Percentiles rank a stretch among this genome's conserved stretches.
Conservation (phyloP, 768 basidiomycete species). For the Boletus tylopilopsis region DNA sequence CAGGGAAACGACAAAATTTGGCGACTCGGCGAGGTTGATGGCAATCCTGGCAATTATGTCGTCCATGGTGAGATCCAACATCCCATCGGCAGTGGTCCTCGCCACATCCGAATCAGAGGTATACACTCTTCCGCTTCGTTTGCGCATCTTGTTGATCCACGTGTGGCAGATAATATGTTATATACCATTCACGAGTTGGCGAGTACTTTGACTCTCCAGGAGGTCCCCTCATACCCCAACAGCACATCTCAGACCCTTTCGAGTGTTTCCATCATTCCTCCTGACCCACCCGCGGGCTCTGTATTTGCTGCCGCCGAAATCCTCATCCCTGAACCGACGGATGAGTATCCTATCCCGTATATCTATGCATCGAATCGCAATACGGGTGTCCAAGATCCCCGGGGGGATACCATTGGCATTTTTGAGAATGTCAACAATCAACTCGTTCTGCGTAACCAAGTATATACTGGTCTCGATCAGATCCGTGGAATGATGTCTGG, state of each 20-base stretch:
- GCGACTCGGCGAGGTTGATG: slow-evolving; percentile 46
- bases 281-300: slow-evolving; percentile 36
- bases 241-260: slow-evolving; percentile 50
- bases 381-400: slow-evolving; percentile 44
- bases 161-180: slow-evolving; percentile 41
- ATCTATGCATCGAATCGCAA: slow-evolving; percentile 72
- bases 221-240: slow-evolving; percentile 43
- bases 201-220: slow-evolving; percentile 56
- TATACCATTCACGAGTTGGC: slow-evolving; percentile 55
- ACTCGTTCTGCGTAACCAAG: slow-evolving; percentile 46
- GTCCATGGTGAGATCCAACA: slow-evolving; percentile 62
- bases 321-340: slow-evolving; percentile 49
- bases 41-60: slow-evolving; percentile 40
- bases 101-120: slow-evolving; percentile 43
- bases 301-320: slow-evolving; percentile 57
- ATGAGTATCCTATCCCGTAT: slow-evolving; percentile 46
- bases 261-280: slow-evolving; percentile 46
- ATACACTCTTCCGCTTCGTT: not conserved
- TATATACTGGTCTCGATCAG: slow-evolving; percentile 61
- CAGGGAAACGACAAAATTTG: slow-evolving; percentile 70
- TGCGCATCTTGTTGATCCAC: not conserved
- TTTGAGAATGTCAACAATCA: slow-evolving; percentile 42
- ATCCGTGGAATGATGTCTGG: slow-evolving; percentile 66
- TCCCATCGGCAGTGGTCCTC: slow-evolving; percentile 61
- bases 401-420: slow-evolving; percentile 63